Evolutionary conservation across 129 eudicot species (phyloP), one percentile per base, ranked within the genome.

Genomic region (Pulicaria dysenterica): DNA sequence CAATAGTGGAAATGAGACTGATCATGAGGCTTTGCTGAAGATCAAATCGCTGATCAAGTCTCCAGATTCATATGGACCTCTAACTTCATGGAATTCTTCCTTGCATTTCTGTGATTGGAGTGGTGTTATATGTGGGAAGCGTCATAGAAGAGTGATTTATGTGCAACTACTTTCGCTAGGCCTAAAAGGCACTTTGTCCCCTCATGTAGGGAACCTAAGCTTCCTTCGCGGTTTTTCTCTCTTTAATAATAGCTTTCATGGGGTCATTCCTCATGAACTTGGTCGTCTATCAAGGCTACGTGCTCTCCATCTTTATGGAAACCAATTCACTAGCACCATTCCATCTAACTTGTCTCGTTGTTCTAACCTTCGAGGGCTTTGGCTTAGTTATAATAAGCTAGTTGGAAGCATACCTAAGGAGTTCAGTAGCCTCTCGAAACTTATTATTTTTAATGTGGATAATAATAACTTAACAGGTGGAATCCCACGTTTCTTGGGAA

Each of bases 71-170:
- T 14, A 13, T 15, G 14, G 58, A 17, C 15, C 73, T 7, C 41
- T 84, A n/a, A 7, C 3, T 40, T 73, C 85, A 1, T 84, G 88
- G 88, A 77, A 77, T 48, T 77, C 62, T 8, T 72, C 83, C 8
- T 2, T 66, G 14, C 75, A 67, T 40, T 76, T 80, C 61, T 84
- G 88, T 77, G 7, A 19, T 39, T 80, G 88, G 88, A 31, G 42
- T 45, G 85, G 88, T 0, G 9, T 24, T 24, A 24, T 24, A 24
- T 24, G 31, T 24, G 31, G 31, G 31, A 24, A 24, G 31, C 31
- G 31, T 24, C 31, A 24, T 24, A 24, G 31, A 24, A 24, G 31
- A 24, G 31, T 24, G 31, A 24, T 24, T 24, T 24, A 24, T 24
- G 31, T 24, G 31, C 31, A 24, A 24, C 2, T 24, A 24, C 31